A percentile compares a stretch with the other conserved stretches of the same genome.
Evolutionary conservation across 305 asterid species (phyloP).

Genomic region (Plantago lanceolata): DNA sequence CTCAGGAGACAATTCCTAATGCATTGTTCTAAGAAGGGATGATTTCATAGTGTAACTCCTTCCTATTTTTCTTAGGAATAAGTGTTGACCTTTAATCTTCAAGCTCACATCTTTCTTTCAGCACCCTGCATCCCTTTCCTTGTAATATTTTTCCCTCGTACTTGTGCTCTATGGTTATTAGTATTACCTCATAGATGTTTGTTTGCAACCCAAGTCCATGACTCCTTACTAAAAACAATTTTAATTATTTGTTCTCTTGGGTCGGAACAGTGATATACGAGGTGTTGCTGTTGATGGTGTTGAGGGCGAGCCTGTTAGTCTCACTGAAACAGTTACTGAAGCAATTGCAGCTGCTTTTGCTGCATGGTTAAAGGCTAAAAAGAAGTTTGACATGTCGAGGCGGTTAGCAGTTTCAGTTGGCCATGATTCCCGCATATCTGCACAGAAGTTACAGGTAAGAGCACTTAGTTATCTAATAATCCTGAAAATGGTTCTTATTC

Average conservation of each 20-base stretch:
- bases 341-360: slow-evolving; percentile 95
- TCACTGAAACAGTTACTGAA: slow-evolving; percentile 86
- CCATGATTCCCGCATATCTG: slow-evolving; percentile 93
- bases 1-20: too few species aligned
- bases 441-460: slow-evolving; percentile 78
- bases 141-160: too few species aligned
- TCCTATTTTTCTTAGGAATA: too few species aligned
- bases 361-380: slow-evolving; percentile 75
- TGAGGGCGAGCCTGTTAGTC: slow-evolving; percentile 78
- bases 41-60: too few species aligned
- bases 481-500: background rate
- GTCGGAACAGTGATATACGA: slow-evolving; percentile 72
- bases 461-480: slow-evolving; percentile 9
- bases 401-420: slow-evolving; percentile 78
- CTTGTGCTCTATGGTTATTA: too few species aligned
- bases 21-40: too few species aligned
- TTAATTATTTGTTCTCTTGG: slow-evolving; percentile 19
- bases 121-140: too few species aligned
- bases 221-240: background rate
- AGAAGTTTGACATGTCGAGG: slow-evolving; percentile 53
- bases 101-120: too few species aligned
- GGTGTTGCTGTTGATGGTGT: slow-evolving; percentile 97
- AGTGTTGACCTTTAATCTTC: too few species aligned
- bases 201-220: slow-evolving; percentile 13
- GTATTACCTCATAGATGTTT: too few species aligned